Conservation (phyloP, 2,329 filamentous ascomycete species). For the Talaromyces verruculosus region DNA sequence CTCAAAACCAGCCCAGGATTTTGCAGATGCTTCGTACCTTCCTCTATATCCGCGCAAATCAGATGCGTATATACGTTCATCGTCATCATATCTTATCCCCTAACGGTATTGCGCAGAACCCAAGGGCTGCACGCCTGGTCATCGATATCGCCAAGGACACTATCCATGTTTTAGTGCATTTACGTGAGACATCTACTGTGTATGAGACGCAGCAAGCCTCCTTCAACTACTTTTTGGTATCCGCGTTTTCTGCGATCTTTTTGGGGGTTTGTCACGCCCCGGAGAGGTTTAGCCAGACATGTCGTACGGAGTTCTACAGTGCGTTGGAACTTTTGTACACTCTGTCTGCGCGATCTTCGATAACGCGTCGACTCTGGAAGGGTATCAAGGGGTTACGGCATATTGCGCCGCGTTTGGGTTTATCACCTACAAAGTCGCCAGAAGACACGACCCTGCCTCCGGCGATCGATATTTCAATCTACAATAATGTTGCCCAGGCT, state of each 20-base stretch:
- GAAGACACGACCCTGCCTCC: neutral
- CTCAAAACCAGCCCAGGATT: neutral
- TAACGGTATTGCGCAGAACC: neutral
- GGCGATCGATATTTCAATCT: neutral
- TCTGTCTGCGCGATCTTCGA: conserved; percentile 4
- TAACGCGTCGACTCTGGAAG: conserved; percentile 10
- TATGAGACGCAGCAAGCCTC: conserved; percentile 8
- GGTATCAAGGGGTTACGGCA: neutral
- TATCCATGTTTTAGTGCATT: neutral
- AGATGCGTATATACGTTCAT: conserved; percentile 14
- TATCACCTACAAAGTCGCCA: neutral
- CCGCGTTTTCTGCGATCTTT: conserved; percentile 9
- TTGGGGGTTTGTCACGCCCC: neutral
- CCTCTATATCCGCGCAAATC: conserved; percentile 15
- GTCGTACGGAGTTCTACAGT: neutral
- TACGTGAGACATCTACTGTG: neutral
- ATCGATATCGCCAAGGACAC: conserved; percentile 6
- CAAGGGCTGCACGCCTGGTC: neutral
- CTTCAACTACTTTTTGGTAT: conserved; percentile 13
- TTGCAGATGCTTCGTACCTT: neutral
- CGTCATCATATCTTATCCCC: conserved; percentile 11
- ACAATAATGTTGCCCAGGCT: neutral
- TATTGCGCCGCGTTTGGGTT: conserved; percentile 2
- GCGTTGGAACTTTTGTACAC: conserved; percentile 2
- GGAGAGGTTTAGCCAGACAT: neutral